Base-by-base conservation (phyloP, 352 stramenopile genomes). In the Stramenopiles sp. region DNA sequence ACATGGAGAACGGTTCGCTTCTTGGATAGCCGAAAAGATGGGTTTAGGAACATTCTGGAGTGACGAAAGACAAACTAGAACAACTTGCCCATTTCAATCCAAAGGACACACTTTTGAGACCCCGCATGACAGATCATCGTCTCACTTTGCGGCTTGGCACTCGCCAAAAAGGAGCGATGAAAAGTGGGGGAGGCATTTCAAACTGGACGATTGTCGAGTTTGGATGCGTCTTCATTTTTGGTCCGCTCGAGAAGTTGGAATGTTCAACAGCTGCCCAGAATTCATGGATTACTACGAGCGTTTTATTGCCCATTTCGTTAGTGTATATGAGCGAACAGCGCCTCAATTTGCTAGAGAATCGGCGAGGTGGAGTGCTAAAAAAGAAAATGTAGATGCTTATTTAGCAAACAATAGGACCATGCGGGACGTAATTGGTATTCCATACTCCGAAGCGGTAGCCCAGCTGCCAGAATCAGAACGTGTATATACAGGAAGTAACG, bases 221-320 rank as follows among this genome's bases (percentile, higher is more conserved):
- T 91, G 88, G 88, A 91, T 91, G 88, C 82, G 88, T 7, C 44
- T 91, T 8, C 87, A 90, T 81, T 91, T 91, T 81, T 90, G 84
- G 84, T 86, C 88, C 0, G 80, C 89, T 80, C 82, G 87, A n/a
- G 84, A 88, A 67, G 71, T 55, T n/a, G 85, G 84, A 1, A 14
- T 89, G 7, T 30, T 86, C 22, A 80, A 85, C n/a, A 83, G 85
- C 67, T 80, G 67, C 14, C 87, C 87, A n/a, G 85, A 32, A 0
- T 91, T 91, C 84, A 83, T 80, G 30, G 84, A 86, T 75, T 91
- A 89, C 83, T 90, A 90, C 80, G 76, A 88, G 0, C 75, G 84
- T 30, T 89, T 91, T 81, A 89, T 91, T 82, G 86, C 81, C 32
- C 87, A 91, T 82, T 90, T 90, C 82, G 82, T 90, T 1, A 75